These are phyloP conservation scores for Rhypophila decipiens DNA, from an alignment of 495 filamentous ascomycete genomes.

Conservation along the genomic window DNA sequence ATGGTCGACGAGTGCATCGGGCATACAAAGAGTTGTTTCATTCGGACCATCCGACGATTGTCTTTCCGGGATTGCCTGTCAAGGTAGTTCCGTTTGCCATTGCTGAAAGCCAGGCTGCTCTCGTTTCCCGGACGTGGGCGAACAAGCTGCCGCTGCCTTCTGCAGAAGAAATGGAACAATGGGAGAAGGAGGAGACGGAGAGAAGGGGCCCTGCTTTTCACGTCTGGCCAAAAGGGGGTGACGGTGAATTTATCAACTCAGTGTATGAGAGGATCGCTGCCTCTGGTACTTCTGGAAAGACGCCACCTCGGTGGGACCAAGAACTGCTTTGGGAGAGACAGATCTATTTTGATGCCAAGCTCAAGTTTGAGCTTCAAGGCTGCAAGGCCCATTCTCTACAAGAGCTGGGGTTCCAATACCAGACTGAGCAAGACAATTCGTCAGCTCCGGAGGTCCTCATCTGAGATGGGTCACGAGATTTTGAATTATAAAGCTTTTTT, in stretches of 20 bases:
- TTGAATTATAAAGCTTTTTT: too few species aligned
- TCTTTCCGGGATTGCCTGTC: slow-evolving; percentile 67
- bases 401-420: slow-evolving; percentile 38
- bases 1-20: slow-evolving; percentile 62
- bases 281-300: slow-evolving; percentile 49
- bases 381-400: slow-evolving; percentile 32
- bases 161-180: slow-evolving; percentile 54
- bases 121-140: slow-evolving; percentile 70
- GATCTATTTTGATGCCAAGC: slow-evolving; percentile 37
- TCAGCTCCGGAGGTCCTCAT: too few species aligned
- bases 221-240: slow-evolving; percentile 56
- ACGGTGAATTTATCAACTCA: slow-evolving; percentile 72
- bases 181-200: slow-evolving; percentile 37
- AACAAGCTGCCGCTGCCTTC: slow-evolving; percentile 59
- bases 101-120: slow-evolving; percentile 69
- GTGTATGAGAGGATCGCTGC: slow-evolving; percentile 54
- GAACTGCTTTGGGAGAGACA: slow-evolving; percentile 55
- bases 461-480: too few species aligned
- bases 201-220: slow-evolving; percentile 42
- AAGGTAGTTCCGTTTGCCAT: slow-evolving; percentile 80
- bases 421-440: slow-evolving; percentile 13
- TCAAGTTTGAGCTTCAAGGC: slow-evolving; percentile 38
- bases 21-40: slow-evolving; percentile 76
- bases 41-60: slow-evolving; percentile 67
- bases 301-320: slow-evolving; percentile 59